A percentile compares a stretch with the other conserved stretches of the same genome.
These are phyloP conservation scores for Amyloporia xantha DNA, from an alignment of 768 basidiomycete species.

Conservation along the genomic window DNA sequence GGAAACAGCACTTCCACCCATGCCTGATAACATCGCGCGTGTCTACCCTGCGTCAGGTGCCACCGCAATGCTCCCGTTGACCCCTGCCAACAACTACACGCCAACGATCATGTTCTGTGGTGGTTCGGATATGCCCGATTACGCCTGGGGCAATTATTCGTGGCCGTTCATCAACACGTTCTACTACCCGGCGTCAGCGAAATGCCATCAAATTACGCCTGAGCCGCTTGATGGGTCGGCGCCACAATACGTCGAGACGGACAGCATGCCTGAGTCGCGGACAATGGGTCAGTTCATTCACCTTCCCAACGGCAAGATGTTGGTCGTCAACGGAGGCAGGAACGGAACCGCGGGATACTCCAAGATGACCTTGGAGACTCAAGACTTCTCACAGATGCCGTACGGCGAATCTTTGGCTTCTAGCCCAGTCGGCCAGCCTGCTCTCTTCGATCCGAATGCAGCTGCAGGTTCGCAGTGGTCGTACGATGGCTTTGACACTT, in stretches of 20 bases:
- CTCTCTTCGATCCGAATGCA: constrained; percentile 74
- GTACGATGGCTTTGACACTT: constrained; percentile 50
- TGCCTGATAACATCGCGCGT: constrained; percentile 68
- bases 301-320: constrained; percentile 71
- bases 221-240: constrained; percentile 67
- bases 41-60: constrained; percentile 91
- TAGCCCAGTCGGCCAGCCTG: constrained; percentile 73
- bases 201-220: constrained; percentile 82
- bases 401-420: constrained; percentile 70
- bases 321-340: constrained; percentile 73
- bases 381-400: constrained; percentile 48
- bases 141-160: constrained; percentile 71
- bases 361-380: constrained; percentile 30
- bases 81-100: constrained; percentile 80
- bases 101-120: constrained; percentile 90
- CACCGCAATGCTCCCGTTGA: constrained; percentile 84
- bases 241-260: constrained; percentile 61
- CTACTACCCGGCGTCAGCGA: constrained; percentile 58
- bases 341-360: constrained; percentile 92
- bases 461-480: constrained; percentile 73
- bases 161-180: constrained; percentile 70
- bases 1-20: constrained; percentile 60
- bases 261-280: constrained; percentile 64
- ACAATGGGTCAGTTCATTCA: constrained; percentile 92
- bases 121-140: constrained; percentile 71